Conservation (phyloP, 2,329 filamentous ascomycete species). For the Coniella lustricola region DNA sequence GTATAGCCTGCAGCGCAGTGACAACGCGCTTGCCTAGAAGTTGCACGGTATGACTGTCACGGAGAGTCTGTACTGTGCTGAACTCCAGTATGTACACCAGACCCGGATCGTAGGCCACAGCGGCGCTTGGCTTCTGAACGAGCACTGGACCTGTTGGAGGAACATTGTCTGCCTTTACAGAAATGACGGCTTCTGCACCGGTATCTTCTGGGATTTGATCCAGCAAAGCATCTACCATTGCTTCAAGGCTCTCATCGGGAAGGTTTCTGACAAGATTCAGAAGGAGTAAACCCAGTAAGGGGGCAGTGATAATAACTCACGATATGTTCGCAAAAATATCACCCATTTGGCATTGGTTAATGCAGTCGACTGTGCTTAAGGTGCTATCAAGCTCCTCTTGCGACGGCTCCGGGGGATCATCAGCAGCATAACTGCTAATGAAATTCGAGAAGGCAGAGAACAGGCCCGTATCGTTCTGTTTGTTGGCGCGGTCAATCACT, state of each 20-base stretch:
- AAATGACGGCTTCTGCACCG: conserved; percentile 69
- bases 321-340: conserved; percentile 77
- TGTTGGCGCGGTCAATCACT: conserved; percentile 79
- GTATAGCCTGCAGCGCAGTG: conserved; percentile 69
- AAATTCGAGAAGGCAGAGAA: conserved; percentile 95
- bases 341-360: conserved; percentile 80
- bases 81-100: conserved; percentile 89
- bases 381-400: conserved; percentile 97
- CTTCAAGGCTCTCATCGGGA: conserved; percentile 28
- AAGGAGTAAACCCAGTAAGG: background rate
- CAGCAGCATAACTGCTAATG: conserved; percentile 96
- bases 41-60: conserved; percentile 66
- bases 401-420: conserved; percentile 94
- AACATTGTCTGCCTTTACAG: conserved; percentile 79
- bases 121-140: conserved; percentile 48
- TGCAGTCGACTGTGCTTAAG: conserved; percentile 86
- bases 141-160: conserved; percentile 51
- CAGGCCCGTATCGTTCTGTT: conserved; percentile 72
- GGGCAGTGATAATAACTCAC: conserved; percentile 38
- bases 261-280: conserved; percentile 29
- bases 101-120: conserved; percentile 72
- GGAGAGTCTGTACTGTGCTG: conserved; percentile 72
- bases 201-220: conserved; percentile 80
- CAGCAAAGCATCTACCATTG: conserved; percentile 65
- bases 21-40: conserved; percentile 72